Evolutionary conservation across 345 rosid genomes (phyloP).

Genomic region (Populus ilicifolia): DNA sequence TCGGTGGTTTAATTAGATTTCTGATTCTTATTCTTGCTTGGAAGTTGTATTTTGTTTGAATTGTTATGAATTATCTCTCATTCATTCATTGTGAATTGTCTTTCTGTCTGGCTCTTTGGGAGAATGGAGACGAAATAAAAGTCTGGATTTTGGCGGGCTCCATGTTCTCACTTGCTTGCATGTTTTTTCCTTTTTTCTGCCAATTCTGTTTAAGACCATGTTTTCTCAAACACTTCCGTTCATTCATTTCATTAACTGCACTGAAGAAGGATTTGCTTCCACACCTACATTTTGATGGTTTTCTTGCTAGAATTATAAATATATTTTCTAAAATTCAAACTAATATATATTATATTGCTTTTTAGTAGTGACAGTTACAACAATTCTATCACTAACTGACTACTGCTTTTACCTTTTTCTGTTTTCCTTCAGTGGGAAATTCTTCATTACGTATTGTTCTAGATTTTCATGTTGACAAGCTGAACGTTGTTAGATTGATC

Average conservation of each 20-base stretch:
- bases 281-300: neutral
- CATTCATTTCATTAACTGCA: neutral
- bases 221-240: neutral
- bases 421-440: neutral
- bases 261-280: neutral
- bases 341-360: neutral
- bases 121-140: neutral
- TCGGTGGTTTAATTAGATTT: neutral
- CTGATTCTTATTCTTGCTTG: neutral
- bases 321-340: neutral
- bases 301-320: neutral
- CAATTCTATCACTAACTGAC: neutral
- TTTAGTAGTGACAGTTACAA: neutral
- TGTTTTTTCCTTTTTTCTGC: neutral
- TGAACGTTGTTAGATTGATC: neutral
- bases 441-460: neutral
- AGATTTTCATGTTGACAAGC: neutral
- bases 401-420: neutral
- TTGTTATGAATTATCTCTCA: neutral
- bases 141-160: neutral
- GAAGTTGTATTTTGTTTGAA: neutral
- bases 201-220: neutral
- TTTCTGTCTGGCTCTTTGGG: neutral
- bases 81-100: neutral
- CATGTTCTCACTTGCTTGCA: neutral